phyloP scores from a whole-genome alignment of 106 monocot species.

The Agapanthus africanus region DNA sequence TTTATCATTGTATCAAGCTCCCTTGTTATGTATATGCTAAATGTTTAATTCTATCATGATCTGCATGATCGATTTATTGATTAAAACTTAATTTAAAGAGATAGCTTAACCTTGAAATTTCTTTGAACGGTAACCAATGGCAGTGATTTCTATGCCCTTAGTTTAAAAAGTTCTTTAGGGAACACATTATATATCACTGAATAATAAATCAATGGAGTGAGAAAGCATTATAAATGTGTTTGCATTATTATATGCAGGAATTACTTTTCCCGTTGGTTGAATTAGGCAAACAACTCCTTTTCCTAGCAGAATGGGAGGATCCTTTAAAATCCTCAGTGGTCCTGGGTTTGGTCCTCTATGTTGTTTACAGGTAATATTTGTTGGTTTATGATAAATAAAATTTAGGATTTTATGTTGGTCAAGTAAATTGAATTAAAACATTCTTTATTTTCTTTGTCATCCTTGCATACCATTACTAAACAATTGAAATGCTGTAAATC shows the following conservation, averaged over 20 bases:
- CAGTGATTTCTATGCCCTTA: neutral
- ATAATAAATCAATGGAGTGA: neutral
- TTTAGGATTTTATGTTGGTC: neutral
- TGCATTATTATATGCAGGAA: slow-evolving; percentile 43
- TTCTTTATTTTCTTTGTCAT: neutral
- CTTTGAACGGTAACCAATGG: neutral
- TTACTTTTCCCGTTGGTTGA: slow-evolving; percentile 71
- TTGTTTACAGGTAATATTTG: slow-evolving; percentile 56
- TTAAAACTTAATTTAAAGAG: neutral
- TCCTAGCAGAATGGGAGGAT: slow-evolving; percentile 81
- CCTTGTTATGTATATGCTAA: neutral
- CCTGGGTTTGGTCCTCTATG: slow-evolving; percentile 44
- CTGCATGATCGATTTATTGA: too few relatives aligned
- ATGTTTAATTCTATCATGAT: too few relatives aligned
- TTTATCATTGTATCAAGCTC: neutral
- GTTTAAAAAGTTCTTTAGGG: neutral
- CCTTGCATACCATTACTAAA: neutral
- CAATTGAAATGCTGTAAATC: neutral
- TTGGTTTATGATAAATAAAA: neutral
- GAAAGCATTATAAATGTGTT: neutral
- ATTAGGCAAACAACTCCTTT: slow-evolving; percentile 35
- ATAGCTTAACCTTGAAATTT: neutral
- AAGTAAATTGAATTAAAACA: neutral
- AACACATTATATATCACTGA: neutral
- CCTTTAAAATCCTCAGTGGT: slow-evolving; percentile 66